Base-by-base conservation (phyloP, 257 asterid genomes). In the Scutellaria minor region DNA sequence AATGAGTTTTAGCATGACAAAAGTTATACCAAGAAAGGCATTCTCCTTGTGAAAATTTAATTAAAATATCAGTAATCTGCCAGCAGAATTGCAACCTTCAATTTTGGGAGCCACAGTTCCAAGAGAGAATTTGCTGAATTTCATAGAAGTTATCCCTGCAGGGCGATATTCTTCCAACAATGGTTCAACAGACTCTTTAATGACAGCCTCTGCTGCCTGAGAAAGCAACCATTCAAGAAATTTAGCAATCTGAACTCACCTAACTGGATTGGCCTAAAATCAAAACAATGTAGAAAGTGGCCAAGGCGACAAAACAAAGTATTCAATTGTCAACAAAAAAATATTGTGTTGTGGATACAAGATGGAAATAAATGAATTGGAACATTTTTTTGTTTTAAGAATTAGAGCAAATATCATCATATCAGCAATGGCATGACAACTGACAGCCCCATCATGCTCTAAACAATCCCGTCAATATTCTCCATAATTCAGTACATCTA, bases 81-180 rank as follows among this genome's bases (percentile, higher is more conserved):
- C 35, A 57, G 67, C 68, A 63, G 68, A 53, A 62, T 59, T 18
- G 67, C 66, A 80, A 94, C 99, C 99, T 89, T 94, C 99, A 79
- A 94, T 91, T 80, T 94, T 94, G 37, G 99, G 99, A 72, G 99
- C 96, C 86, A 94, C 99, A 45, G 95, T 91, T 78, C 99, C 99
- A 64, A 94, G 94, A 65, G 99, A 86, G 64, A 94, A 78, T 83
- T 91, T 94, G 84, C 89, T 88, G 87, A 94, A 94, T 77, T 91
- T 91, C 86, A 94, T 79, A 35, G 96, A 88, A 14, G 92, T 83
- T 65, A 94, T 94, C 67, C 97, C 99, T 11, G 95, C 68, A 52
- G 98, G 96, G 44, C 97, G 95, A 79, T 95, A 95, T 64, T 89
- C 96, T 87, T 95, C 99, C 88, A 95, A 81, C 64, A 95, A 82